These are phyloP conservation scores for Hymenoscyphus infarciens DNA, from an alignment of 2,329 filamentous ascomycete species.

Conservation along the genomic window DNA sequence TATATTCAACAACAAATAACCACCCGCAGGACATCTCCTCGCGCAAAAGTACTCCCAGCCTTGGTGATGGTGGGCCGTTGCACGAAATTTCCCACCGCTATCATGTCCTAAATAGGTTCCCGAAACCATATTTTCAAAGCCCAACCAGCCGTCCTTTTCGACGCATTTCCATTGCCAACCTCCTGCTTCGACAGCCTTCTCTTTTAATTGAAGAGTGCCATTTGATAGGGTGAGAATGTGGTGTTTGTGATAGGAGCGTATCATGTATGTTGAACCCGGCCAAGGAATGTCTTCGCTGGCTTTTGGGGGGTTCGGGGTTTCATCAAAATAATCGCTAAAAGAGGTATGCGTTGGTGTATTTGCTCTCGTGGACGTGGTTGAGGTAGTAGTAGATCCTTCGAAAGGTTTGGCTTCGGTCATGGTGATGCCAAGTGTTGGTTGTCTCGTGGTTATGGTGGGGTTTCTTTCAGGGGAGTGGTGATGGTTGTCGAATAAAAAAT, in stretches of 20 bases:
- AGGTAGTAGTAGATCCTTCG: not conserved
- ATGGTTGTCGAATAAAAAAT: not conserved
- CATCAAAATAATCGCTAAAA: not conserved
- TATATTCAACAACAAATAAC: not conserved
- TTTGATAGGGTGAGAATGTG: not conserved
- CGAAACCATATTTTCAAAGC: not conserved
- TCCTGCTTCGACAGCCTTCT: not conserved
- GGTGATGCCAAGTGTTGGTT: not conserved
- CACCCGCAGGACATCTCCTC: not conserved
- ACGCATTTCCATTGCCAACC: not conserved
- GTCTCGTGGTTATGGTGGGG: not conserved
- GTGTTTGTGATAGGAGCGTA: not conserved
- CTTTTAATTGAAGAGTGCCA: not conserved
- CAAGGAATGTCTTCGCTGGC: not conserved
- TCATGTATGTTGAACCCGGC: not conserved
- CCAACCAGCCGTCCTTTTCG: not conserved
- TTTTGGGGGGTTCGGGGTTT: not conserved
- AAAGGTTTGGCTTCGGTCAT: not conserved
- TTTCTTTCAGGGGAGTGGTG: not conserved
- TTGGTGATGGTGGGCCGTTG: not conserved
- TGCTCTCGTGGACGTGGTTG: not conserved
- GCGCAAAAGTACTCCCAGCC: not conserved
- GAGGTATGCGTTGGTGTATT: not conserved
- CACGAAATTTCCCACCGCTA: not conserved
- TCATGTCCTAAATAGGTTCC: not conserved